These are phyloP conservation scores for Penicillium steckii DNA, from an alignment of 495 filamentous ascomycete genomes.

Conservation along the genomic window DNA sequence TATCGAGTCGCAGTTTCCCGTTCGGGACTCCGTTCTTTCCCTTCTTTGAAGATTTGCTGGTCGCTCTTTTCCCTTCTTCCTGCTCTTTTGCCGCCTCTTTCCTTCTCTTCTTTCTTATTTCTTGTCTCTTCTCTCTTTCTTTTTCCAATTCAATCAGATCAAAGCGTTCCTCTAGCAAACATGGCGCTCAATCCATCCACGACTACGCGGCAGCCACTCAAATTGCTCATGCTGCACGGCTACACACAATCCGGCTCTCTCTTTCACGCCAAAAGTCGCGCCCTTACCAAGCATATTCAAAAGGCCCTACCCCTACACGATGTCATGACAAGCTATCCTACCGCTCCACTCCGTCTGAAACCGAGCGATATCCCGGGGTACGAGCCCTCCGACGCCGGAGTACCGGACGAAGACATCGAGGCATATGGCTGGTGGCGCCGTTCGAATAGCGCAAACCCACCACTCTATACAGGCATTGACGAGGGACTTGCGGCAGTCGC, in stretches of 20 bases:
- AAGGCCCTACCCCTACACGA: constrained; percentile 64
- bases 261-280: constrained; percentile 88
- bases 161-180: neutral
- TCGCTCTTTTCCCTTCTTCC: too few species aligned
- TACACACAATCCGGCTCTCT: constrained; percentile 88
- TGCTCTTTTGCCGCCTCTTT: neutral
- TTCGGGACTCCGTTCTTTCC: neutral
- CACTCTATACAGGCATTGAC: constrained; percentile 65
- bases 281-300: constrained; percentile 73
- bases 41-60: too few species aligned
- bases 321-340: constrained; percentile 53
- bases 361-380: constrained; percentile 73
- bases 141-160: neutral
- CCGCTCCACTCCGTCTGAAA: constrained; percentile 55
- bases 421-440: constrained; percentile 83
- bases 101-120: neutral
- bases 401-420: constrained; percentile 51
- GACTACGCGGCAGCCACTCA: constrained; percentile 37
- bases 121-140: neutral
- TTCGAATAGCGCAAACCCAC: constrained; percentile 42
- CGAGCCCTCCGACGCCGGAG: constrained; percentile 30
- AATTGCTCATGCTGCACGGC: constrained; percentile 61
- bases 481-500: constrained; percentile 62
- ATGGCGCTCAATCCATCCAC: constrained; percentile 23
- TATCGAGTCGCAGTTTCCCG: neutral